Conservation (phyloP, 495 filamentous ascomycete species). For the Talaromyces liani region DNA sequence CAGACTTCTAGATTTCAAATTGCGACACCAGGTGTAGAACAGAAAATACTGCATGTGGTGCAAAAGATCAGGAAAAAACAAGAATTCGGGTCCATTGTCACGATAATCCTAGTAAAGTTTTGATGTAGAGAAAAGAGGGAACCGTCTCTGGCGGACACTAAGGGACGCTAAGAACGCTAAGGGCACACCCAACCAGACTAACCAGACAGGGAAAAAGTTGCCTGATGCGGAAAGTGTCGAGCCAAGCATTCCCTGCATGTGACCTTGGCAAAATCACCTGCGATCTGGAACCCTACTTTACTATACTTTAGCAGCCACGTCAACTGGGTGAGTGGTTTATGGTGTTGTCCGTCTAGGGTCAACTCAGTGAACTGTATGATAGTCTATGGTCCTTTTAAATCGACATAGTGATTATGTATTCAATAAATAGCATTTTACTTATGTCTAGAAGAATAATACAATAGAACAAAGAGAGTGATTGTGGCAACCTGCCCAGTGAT, state of each 20-base stretch:
- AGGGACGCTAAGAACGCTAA: background rate
- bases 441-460: background rate
- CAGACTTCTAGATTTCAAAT: background rate
- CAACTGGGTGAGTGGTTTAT: background rate
- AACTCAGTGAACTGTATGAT: background rate
- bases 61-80: background rate
- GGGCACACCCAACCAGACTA: background rate
- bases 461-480: background rate
- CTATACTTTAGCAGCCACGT: background rate
- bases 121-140: background rate
- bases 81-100: background rate
- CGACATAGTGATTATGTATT: too few relatives aligned
- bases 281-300: background rate
- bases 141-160: background rate
- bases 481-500: background rate
- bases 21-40: background rate
- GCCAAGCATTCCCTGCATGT: background rate
- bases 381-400: too few relatives aligned
- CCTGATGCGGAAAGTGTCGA: background rate
- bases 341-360: background rate
- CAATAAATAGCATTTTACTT: too few relatives aligned
- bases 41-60: background rate
- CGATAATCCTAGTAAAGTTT: background rate
- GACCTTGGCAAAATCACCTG: background rate
- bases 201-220: background rate